These are phyloP conservation scores for Aspergillus neoniger DNA, from an alignment of 2,329 filamentous ascomycete species.

Conservation along the genomic window DNA sequence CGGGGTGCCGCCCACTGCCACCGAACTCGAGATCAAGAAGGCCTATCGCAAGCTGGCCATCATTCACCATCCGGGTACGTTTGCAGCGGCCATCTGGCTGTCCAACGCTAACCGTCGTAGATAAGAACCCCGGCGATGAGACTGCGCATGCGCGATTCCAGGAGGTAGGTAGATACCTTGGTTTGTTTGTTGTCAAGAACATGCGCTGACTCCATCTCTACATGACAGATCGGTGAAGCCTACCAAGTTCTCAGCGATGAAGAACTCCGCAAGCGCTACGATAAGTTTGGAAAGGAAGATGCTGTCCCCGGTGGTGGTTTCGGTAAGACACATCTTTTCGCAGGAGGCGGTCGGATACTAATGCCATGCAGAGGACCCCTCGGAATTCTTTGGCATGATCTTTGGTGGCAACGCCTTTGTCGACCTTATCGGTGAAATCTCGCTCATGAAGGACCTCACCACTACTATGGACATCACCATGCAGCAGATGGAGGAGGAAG, in stretches of 20 bases:
- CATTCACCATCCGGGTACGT: constrained; percentile 78
- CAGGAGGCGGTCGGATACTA: not conserved
- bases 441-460: constrained; percentile 96
- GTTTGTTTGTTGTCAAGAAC: not conserved
- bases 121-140: constrained; percentile 97
- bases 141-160: constrained; percentile 94
- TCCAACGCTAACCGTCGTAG: constrained; percentile 47
- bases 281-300: constrained; percentile 95
- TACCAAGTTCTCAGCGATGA: constrained; percentile 81
- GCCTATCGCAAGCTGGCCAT: constrained; percentile 95
- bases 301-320: constrained; percentile 90
- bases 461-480: constrained; percentile 98
- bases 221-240: constrained; percentile 63
- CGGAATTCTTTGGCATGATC: constrained; percentile 98
- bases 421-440: constrained; percentile 97
- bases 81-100: constrained; percentile 17
- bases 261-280: constrained; percentile 86
- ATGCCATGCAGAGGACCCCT: constrained; percentile 69
- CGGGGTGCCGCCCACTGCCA: constrained; percentile 79
- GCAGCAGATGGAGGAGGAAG: constrained; percentile 73
- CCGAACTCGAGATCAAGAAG: constrained; percentile 94
- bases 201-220: constrained; percentile 7
- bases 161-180: constrained; percentile 56
- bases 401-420: constrained; percentile 95
- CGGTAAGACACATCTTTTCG: constrained; percentile 51